A percentile compares a stretch with the other conserved stretches of the same genome.
Conservation (phyloP, 805 yeast species). For the Metschnikowia colocasiae region DNA sequence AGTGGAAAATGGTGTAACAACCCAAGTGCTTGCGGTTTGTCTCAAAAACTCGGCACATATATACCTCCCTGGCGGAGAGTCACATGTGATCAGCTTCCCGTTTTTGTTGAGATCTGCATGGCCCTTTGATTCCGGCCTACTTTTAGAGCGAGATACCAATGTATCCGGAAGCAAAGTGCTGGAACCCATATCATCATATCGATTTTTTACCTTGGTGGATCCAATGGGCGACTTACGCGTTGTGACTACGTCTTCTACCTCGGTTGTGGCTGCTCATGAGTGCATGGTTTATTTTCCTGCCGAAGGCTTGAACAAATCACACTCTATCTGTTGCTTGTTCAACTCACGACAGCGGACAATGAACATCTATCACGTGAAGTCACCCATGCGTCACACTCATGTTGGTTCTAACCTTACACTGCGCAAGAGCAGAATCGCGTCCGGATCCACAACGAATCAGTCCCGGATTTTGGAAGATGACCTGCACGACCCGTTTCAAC, state of each 20-base stretch:
- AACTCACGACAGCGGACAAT: conserved; percentile 45
- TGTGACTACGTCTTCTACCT: conserved; percentile 66
- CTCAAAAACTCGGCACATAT: conserved; percentile 58
- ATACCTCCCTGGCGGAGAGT: conserved; percentile 57
- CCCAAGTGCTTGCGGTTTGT: conserved; percentile 54
- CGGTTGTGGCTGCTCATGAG: conserved; percentile 58
- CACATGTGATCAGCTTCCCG: conserved; percentile 63
- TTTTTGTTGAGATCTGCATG: conserved; percentile 59
- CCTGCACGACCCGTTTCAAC: conserved; percentile 10
- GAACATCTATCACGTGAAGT: conserved; percentile 53
- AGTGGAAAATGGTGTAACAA: conserved; percentile 14
- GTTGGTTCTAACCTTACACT: neutral
- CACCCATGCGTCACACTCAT: conserved; percentile 22
- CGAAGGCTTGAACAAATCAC: conserved; percentile 28
- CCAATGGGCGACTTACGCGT: conserved; percentile 73
- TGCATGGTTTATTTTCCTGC: conserved; percentile 54
- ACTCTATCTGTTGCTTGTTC: conserved; percentile 54
- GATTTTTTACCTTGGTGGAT: conserved; percentile 67
- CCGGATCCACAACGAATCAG: conserved; percentile 40
- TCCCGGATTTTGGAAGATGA: conserved; percentile 43
- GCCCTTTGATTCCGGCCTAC: conserved; percentile 63
- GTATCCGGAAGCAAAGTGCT: neutral
- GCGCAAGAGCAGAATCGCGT: conserved; percentile 26
- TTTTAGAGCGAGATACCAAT: conserved; percentile 49
- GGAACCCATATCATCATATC: conserved; percentile 16